Base-by-base conservation (phyloP, 495 filamentous ascomycete species). In the Penicillium argentinense region DNA sequence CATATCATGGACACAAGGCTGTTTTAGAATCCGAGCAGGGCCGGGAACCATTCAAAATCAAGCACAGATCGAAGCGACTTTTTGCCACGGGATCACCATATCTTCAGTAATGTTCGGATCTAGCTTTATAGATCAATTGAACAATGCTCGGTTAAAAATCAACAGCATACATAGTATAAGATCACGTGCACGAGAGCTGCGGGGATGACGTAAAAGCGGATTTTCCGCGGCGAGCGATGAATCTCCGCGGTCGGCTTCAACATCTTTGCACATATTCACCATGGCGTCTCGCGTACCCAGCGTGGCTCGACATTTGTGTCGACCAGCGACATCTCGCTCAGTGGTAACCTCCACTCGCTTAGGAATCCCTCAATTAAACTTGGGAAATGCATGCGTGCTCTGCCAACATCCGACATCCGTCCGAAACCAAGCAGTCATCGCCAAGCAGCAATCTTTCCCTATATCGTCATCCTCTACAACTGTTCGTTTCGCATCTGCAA, bases 131-230 rank as follows among this genome's bases (percentile, higher is more conserved):
- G n/a, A n/a, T n/a, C n/a, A n/a, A n/a, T n/a, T n/a, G n/a, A n/a
- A n/a, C n/a, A n/a, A n/a, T n/a, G n/a, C n/a, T n/a, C n/a, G n/a
- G n/a, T n/a, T n/a, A n/a, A n/a, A n/a, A n/a, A 30, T 3, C 5
- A 30, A 12, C 28, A 3, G 3, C 9, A n/a, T 26, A 11, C 13
- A 30, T 36, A 36, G 8, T 27, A 28, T 19, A n/a, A 13, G 6
- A 18, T 56, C 53, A 56, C 54, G 54, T 56, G 54, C 1, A 6
- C 29, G 5, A 25, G 9, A n/a, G n/a, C n/a, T 53, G 37, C 53
- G 44, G 54, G 44, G 49, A 53, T 57, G 54, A 57, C 49, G 54
- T 57, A 57, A 57, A 36, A 26, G 9, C n/a, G n/a, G 12, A 5
- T 33, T 33, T 33, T 33, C 30, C 30, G 30, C 30, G 30, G 30